A percentile compares a stretch with the other conserved stretches of the same genome.
Conservation (phyloP, 345 rosid genomes). For the Streptanthus diversifolius region DNA sequence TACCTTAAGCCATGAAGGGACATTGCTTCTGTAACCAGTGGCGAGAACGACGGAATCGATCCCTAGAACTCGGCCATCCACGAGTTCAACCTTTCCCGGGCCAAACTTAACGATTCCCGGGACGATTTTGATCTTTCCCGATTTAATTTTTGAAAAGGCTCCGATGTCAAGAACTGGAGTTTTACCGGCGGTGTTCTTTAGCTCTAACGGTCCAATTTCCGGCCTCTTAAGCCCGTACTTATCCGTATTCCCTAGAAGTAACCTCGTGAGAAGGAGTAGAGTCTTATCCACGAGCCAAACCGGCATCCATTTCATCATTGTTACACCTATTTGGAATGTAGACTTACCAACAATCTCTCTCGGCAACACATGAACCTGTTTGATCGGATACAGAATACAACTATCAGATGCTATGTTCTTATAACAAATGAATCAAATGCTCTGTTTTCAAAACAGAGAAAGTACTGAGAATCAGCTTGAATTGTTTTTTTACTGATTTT, state of each 20-base stretch:
- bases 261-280: slow-evolving; percentile 47
- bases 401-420: background rate
- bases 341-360: slow-evolving; percentile 70
- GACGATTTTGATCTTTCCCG: slow-evolving; percentile 62
- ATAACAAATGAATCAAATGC: background rate
- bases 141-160: slow-evolving; percentile 52
- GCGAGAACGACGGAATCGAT: slow-evolving; percentile 73
- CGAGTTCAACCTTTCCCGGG: slow-evolving; percentile 54
- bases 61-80: slow-evolving; percentile 46
- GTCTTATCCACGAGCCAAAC: slow-evolving; percentile 68
- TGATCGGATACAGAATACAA: background rate
- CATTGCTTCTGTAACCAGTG: slow-evolving; percentile 87
- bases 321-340: slow-evolving; percentile 50
- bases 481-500: background rate
- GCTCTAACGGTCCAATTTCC: slow-evolving; percentile 52
- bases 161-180: slow-evolving; percentile 81
- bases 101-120: slow-evolving; percentile 60
- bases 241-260: slow-evolving; percentile 50
- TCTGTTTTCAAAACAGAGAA: background rate
- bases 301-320: slow-evolving; percentile 60
- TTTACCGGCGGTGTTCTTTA: slow-evolving; percentile 58
- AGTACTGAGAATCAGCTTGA: background rate
- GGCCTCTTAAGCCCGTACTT: slow-evolving; percentile 67
- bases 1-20: slow-evolving; percentile 86
- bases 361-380: slow-evolving; percentile 79